These are phyloP conservation scores for Aureobasidium pullulans DNA, from an alignment of 2,329 filamentous ascomycete genomes.

Conservation along the genomic window DNA sequence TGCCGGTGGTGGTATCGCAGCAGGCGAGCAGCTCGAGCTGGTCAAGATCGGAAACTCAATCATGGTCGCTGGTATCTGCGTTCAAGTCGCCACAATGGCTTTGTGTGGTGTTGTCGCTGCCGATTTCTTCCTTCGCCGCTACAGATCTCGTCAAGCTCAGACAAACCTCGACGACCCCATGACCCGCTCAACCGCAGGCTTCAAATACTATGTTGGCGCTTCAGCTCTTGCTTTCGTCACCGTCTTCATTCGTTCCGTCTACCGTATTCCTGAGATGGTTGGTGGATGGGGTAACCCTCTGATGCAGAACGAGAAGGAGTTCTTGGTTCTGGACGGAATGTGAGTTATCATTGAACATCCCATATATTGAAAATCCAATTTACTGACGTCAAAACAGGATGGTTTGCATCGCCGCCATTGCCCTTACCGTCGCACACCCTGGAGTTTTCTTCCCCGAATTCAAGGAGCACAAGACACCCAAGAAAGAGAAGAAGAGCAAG, in stretches of 20 bases:
- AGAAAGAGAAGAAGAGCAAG: neutral
- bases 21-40: slow-evolving; percentile 24
- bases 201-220: slow-evolving; percentile 49
- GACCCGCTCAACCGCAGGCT: slow-evolving; percentile 23
- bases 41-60: slow-evolving; percentile 35
- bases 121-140: slow-evolving; percentile 31
- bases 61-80: slow-evolving; percentile 39
- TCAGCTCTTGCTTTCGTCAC: slow-evolving; percentile 52
- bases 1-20: slow-evolving; percentile 36
- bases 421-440: slow-evolving; percentile 38
- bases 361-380: neutral
- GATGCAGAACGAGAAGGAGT: slow-evolving; percentile 42
- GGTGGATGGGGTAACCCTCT: slow-evolving; percentile 42
- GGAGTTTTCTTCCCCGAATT: slow-evolving; percentile 36
- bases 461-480: neutral
- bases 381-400: slow-evolving; percentile 28
- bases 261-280: slow-evolving; percentile 43
- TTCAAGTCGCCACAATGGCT: slow-evolving; percentile 38
- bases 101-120: slow-evolving; percentile 34
- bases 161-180: neutral
- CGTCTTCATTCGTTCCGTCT: slow-evolving; percentile 57
- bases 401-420: slow-evolving; percentile 35
- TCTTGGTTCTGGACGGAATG: slow-evolving; percentile 42
- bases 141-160: neutral
- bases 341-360: slow-evolving; percentile 26